phyloP scores from a whole-genome alignment of 1,284 basidiomycete species.

The Malassezia pachydermatis region DNA sequence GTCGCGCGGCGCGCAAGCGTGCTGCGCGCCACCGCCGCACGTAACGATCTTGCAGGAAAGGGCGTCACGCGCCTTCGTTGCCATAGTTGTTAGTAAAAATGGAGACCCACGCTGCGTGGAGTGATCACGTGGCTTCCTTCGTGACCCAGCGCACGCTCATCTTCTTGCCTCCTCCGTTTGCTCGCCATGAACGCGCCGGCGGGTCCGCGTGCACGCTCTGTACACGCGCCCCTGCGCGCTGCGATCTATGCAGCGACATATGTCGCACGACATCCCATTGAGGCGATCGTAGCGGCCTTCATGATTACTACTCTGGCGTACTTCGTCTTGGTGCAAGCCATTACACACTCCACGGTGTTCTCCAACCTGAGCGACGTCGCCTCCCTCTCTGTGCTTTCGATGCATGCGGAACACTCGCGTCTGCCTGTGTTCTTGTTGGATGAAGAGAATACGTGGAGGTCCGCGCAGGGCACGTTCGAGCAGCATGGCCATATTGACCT shows the following conservation, averaged over 20 bases:
- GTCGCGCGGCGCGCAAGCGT: conserved; percentile 8
- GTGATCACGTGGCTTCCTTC: too few relatives aligned
- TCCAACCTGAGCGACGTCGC: conserved; percentile 30
- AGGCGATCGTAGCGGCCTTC: conserved; percentile 77
- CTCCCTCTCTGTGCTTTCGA: conserved; percentile 8
- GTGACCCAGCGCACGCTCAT: not conserved
- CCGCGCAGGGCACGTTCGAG: not conserved
- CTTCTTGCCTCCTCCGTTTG: not conserved
- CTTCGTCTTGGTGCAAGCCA: conserved; percentile 75
- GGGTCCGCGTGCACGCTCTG: not conserved
- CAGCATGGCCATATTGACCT: conserved; percentile 1
- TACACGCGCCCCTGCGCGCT: not conserved
- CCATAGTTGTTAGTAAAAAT: too few relatives aligned
- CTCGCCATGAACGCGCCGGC: not conserved
- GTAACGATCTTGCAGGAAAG: not conserved
- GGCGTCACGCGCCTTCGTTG: conserved; percentile 1
- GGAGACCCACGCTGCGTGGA: too few relatives aligned
- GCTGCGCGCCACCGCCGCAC: not conserved
- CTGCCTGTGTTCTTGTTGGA: conserved; percentile 9
- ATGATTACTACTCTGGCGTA: conserved; percentile 79
- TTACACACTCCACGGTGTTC: conserved; percentile 57
- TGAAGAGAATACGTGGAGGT: not conserved
- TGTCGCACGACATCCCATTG: conserved; percentile 53
- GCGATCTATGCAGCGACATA: conserved; percentile 15
- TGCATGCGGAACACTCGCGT: not conserved